Evolutionary conservation across 1,284 basidiomycete species (phyloP).

Genomic region (Afroboletus lepidellus): DNA sequence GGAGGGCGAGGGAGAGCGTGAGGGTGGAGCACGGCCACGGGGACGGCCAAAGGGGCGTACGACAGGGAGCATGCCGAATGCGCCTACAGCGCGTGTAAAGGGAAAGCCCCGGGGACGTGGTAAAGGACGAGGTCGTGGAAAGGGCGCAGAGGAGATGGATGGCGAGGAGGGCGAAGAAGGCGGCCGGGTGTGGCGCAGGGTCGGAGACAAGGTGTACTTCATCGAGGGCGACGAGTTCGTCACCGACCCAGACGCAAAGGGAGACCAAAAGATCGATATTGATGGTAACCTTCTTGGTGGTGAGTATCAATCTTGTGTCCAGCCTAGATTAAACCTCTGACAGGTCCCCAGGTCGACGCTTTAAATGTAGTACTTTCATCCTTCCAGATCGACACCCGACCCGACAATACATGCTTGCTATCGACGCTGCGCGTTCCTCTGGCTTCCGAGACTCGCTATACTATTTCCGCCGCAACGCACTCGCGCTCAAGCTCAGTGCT

Average conservation of each 20-base stretch:
- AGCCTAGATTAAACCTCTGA: slow-evolving; percentile 2
- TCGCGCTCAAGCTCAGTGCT: slow-evolving; percentile 87
- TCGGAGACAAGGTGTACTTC: slow-evolving; percentile 74
- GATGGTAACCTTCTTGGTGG: slow-evolving; percentile 85
- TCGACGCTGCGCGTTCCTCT: slow-evolving; percentile 93
- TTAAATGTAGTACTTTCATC: slow-evolving; percentile 86
- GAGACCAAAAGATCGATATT: slow-evolving; percentile 88
- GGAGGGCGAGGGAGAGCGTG: slow-evolving; percentile 25
- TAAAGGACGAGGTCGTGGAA: slow-evolving; percentile 35
- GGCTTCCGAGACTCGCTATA: slow-evolving; percentile 97
- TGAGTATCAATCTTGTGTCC: slow-evolving; percentile 36
- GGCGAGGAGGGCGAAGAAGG: slow-evolving; percentile 47
- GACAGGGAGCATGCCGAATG: slow-evolving; percentile 22
- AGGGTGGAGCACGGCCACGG: slow-evolving; percentile 25
- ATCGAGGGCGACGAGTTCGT: slow-evolving; percentile 89
- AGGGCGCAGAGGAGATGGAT: slow-evolving; percentile 47
- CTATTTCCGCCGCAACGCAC: slow-evolving; percentile 90
- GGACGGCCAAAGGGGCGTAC: slow-evolving; percentile 36
- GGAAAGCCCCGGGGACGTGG: slow-evolving; percentile 43
- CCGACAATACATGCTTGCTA: slow-evolving; percentile 91
- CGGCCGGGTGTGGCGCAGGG: slow-evolving; percentile 67
- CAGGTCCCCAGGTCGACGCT: slow-evolving; percentile 64
- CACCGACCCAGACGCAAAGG: slow-evolving; percentile 81
- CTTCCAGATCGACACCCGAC: slow-evolving; percentile 82
- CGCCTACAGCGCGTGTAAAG: slow-evolving; percentile 33